A percentile compares a stretch with the other conserved stretches of the same genome.
Evolutionary conservation across 805 yeast species (phyloP).

Genomic region (Kregervanrija delftensis): DNA sequence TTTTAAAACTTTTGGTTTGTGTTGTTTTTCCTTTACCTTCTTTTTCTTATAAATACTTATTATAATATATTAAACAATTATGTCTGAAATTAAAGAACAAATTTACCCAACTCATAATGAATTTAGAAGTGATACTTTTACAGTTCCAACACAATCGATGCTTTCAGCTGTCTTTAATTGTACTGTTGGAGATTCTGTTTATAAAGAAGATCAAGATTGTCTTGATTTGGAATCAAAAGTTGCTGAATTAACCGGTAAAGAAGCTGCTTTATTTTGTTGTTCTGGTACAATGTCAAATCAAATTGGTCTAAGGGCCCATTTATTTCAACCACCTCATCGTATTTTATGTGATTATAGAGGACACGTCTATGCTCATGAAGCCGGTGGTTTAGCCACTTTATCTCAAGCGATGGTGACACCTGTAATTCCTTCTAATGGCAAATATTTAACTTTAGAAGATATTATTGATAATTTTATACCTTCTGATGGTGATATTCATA

Average conservation of each 20-base stretch:
- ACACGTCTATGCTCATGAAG: slow-evolving; percentile 79
- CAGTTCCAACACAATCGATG: slow-evolving; percentile 78
- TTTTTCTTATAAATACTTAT: no score
- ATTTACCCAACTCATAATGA: slow-evolving; percentile 32
- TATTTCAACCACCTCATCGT: slow-evolving; percentile 80
- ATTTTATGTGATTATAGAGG: slow-evolving; percentile 80
- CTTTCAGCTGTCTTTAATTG: slow-evolving; percentile 49
- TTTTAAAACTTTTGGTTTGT: no score
- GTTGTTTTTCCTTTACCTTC: no score
- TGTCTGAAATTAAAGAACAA: no score
- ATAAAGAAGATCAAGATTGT: slow-evolving; percentile 74
- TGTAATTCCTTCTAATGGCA: slow-evolving; percentile 69
- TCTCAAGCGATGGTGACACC: slow-evolving; percentile 91
- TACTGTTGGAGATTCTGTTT: slow-evolving; percentile 83
- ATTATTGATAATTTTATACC: slow-evolving; percentile 52
- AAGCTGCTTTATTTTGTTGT: slow-evolving; percentile 74
- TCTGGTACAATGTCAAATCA: slow-evolving; percentile 92
- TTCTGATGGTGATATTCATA: slow-evolving; percentile 78
- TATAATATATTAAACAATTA: no score
- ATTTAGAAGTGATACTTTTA: slow-evolving; percentile 78
- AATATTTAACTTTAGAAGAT: slow-evolving; percentile 75
- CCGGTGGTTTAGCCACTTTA: slow-evolving; percentile 84
- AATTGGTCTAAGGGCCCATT: slow-evolving; percentile 68
- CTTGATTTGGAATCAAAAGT: slow-evolving; percentile 55
- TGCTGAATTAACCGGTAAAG: slow-evolving; percentile 67